Percentiles rank a stretch among this genome's conserved stretches.
Evolutionary conservation across 148 eudicot species (phyloP).

Genomic region (Fagopyrum esculentum): DNA sequence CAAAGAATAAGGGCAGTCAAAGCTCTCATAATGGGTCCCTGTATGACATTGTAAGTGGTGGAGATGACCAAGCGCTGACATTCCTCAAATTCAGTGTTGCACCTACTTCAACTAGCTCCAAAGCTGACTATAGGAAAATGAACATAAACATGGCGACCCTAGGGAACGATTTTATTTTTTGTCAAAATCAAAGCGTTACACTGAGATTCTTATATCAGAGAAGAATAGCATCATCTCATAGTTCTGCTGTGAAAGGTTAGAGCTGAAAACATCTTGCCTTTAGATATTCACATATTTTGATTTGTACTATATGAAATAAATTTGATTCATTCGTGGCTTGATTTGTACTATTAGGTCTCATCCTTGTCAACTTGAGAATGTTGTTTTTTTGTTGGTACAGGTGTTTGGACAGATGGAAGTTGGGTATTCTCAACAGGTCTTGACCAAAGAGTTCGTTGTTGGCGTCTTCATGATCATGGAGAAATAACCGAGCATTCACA

Average conservation of each 20-base stretch:
- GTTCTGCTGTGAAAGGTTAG: conserved; percentile 92
- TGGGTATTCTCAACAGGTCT: conserved; percentile 93
- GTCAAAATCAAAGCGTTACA: conserved; percentile 29
- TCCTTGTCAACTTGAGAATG: background rate
- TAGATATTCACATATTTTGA: background rate
- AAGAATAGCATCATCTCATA: conserved; percentile 68
- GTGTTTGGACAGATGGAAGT: conserved; percentile 89
- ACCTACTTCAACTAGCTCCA: conserved; percentile 21
- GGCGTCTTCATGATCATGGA: conserved; percentile 47
- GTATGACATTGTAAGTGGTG: conserved; percentile 62
- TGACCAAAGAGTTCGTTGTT: conserved; percentile 93
- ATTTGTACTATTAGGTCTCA: background rate
- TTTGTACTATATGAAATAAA: background rate
- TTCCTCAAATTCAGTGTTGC: conserved; percentile 45
- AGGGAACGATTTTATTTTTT: conserved; percentile 9
- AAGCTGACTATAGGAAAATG: conserved; percentile 17
- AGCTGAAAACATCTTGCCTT: background rate
- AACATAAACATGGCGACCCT: conserved; percentile 10
- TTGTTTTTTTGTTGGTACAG: conserved; percentile 30
- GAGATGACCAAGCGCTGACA: conserved; percentile 89
- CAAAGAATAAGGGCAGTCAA: conserved; percentile 21
- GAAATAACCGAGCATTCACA: conserved; percentile 49
- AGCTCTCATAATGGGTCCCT: conserved; percentile 22
- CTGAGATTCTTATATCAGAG: conserved; percentile 38
- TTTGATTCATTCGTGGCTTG: background rate